A percentile compares a stretch with the other conserved stretches of the same genome.
Conservation (phyloP, 495 filamentous ascomycete genomes). For the Penicillium malachiteum region DNA sequence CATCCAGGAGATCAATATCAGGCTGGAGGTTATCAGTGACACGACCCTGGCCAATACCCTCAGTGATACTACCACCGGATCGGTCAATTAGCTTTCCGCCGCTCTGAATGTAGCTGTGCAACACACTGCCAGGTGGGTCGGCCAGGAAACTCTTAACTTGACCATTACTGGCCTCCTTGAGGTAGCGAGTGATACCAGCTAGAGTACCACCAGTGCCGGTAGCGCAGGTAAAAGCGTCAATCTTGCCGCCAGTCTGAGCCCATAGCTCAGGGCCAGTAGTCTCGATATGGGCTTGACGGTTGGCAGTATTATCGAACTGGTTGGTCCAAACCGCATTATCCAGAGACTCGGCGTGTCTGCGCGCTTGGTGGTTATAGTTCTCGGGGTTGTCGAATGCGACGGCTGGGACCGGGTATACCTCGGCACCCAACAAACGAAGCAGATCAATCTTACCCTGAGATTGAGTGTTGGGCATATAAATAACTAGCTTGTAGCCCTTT, state of each 20-base stretch:
- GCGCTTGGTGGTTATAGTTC: constrained; percentile 97
- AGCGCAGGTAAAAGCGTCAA: constrained; percentile 94
- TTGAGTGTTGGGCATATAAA: constrained; percentile 99
- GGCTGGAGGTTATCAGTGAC: constrained; percentile 88
- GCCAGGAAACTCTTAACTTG: constrained; percentile 87
- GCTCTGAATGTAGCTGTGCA: constrained; percentile 87
- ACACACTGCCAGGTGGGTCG: constrained; percentile 87
- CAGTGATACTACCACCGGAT: constrained; percentile 87
- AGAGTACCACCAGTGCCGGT: constrained; percentile 93
- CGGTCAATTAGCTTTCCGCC: constrained; percentile 81
- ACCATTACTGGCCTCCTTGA: constrained; percentile 80
- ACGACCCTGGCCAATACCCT: constrained; percentile 97
- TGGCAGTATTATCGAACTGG: constrained; percentile 96
- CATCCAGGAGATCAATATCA: constrained; percentile 82
- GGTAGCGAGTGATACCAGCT: constrained; percentile 83
- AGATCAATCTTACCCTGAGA: constrained; percentile 97
- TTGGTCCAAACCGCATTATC: constrained; percentile 98
- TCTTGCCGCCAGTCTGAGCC: constrained; percentile 81
- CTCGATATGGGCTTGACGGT: constrained; percentile 91
- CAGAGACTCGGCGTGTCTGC: constrained; percentile 76
- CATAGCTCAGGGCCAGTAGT: constrained; percentile 97
- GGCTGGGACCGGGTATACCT: constrained; percentile 95
- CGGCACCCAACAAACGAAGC: constrained; percentile 86
- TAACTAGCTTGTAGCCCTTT: constrained; percentile 90
- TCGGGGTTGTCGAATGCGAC: constrained; percentile 94